Evolutionary conservation across 2,329 filamentous ascomycete genomes (phyloP).

Genomic region (Fusarium sacchari): DNA sequence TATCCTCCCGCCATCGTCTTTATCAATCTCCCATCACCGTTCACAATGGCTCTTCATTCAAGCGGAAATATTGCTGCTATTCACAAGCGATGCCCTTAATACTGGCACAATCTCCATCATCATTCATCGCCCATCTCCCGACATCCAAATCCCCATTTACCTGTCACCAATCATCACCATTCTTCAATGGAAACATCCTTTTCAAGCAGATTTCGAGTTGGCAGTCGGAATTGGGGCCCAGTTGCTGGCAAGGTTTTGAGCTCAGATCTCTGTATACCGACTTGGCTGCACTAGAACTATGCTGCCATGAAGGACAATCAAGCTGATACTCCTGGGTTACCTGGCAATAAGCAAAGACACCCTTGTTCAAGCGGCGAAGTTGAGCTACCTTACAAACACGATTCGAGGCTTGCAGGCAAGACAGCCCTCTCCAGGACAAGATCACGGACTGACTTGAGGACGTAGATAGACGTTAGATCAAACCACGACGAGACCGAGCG

Average conservation of each 20-base stretch:
- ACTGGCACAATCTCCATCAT: too few relatives aligned
- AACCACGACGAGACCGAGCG: too few relatives aligned
- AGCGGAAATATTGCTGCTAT: background rate
- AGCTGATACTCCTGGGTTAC: too few relatives aligned
- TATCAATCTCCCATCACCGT: too few relatives aligned
- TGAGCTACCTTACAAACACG: background rate
- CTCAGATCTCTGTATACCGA: background rate
- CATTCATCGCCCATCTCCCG: too few relatives aligned
- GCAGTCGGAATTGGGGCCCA: too few relatives aligned
- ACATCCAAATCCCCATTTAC: background rate
- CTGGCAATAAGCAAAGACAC: background rate
- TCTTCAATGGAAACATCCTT: background rate
- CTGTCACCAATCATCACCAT: background rate
- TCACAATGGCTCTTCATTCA: background rate
- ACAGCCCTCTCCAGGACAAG: too few relatives aligned
- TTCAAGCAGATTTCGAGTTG: background rate
- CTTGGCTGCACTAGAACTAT: background rate
- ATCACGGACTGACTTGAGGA: background rate
- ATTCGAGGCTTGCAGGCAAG: background rate
- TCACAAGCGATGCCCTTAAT: background rate
- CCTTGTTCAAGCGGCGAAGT: fast-evolving
- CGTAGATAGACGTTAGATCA: background rate
- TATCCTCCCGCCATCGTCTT: background rate
- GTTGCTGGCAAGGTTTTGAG: background rate
- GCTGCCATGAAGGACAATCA: background rate